Evolutionary conservation across 2,329 filamentous ascomycete genomes (phyloP).

Genomic region (Gyromitra esculenta): DNA sequence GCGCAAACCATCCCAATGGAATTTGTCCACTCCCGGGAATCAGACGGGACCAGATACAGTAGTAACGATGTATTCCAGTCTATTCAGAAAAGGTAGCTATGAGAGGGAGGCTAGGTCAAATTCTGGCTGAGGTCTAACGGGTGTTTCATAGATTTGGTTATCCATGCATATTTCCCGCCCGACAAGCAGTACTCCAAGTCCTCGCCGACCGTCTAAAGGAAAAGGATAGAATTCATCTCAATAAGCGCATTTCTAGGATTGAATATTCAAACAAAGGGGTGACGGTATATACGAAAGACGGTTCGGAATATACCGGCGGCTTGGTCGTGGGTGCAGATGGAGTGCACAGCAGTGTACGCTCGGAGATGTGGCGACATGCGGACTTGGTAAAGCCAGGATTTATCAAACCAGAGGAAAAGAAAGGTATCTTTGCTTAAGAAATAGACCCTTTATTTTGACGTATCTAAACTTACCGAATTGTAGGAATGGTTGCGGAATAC

Average conservation of each 20-base stretch:
- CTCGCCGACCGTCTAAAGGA: slow-evolving; percentile 54
- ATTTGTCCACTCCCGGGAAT: slow-evolving; percentile 19
- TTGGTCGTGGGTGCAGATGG: slow-evolving; percentile 58
- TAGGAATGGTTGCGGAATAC: slow-evolving; percentile 58
- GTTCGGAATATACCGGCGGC: slow-evolving; percentile 54
- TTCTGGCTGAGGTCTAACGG: not conserved
- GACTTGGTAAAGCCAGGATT: slow-evolving; percentile 42
- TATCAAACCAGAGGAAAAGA: slow-evolving; percentile 45
- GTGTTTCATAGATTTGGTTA: slow-evolving; percentile 50
- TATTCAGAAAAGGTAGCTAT: slow-evolving; percentile 2
- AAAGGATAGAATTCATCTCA: slow-evolving; percentile 50
- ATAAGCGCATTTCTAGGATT: slow-evolving; percentile 25
- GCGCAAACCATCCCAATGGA: slow-evolving; percentile 41
- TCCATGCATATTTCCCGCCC: slow-evolving; percentile 57
- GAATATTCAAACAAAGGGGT: slow-evolving; percentile 27
- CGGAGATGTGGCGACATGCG: slow-evolving; percentile 39
- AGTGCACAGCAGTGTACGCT: slow-evolving; percentile 55
- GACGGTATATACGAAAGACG: slow-evolving; percentile 40
- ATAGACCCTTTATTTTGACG: not conserved
- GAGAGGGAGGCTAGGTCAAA: not conserved
- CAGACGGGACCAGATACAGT: slow-evolving; percentile 1
- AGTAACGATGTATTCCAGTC: slow-evolving; percentile 2
- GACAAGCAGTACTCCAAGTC: slow-evolving; percentile 56
- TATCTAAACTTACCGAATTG: slow-evolving; percentile 4
- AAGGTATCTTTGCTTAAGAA: slow-evolving; percentile 50